Percentiles rank a stretch among this genome's conserved stretches.
Evolutionary conservation across 176 grass and related monocot species (phyloP).

Genomic region (Aegilops tauschii): DNA sequence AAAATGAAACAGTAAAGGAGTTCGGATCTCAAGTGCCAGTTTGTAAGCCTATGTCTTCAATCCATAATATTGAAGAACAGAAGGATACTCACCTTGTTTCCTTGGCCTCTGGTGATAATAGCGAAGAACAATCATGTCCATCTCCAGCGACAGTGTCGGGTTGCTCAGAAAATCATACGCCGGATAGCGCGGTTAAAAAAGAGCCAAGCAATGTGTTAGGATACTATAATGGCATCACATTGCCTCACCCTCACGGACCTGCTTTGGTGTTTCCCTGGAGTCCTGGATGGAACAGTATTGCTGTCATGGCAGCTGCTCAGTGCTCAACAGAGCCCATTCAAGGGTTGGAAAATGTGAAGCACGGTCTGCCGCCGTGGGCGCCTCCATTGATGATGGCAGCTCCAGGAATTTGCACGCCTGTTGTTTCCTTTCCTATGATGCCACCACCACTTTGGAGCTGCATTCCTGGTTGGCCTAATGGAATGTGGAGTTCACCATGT

Average conservation of each 20-base stretch:
- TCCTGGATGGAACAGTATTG: constrained; percentile 48
- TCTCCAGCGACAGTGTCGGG: constrained; percentile 28
- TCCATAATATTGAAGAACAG: constrained; percentile 41
- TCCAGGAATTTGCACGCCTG: constrained; percentile 33
- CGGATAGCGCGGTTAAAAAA: constrained; percentile 31
- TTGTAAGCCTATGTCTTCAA: constrained; percentile 36
- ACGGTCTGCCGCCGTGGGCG: not conserved
- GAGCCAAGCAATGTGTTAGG: constrained; percentile 35
- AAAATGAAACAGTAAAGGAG: constrained; percentile 33
- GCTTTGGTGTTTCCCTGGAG: constrained; percentile 52
- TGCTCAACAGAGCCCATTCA: constrained; percentile 13
- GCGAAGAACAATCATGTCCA: constrained; percentile 48
- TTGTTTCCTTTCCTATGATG: constrained; percentile 51
- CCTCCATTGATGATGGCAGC: constrained; percentile 2
- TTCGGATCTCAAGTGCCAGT: constrained; percentile 42
- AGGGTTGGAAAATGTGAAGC: constrained; percentile 19
- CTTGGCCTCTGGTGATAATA: constrained; percentile 33
- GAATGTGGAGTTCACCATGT: constrained; percentile 43
- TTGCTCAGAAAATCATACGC: constrained; percentile 36
- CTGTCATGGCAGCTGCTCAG: constrained; percentile 34
- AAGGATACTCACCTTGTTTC: constrained; percentile 36
- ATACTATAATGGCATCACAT: constrained; percentile 28
- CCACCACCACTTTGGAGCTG: constrained; percentile 45
- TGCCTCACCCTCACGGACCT: constrained; percentile 35
- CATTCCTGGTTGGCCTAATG: constrained; percentile 57